These are phyloP conservation scores for Cladosporium sp. DNA, from an alignment of 2,329 filamentous ascomycete genomes.

Conservation along the genomic window DNA sequence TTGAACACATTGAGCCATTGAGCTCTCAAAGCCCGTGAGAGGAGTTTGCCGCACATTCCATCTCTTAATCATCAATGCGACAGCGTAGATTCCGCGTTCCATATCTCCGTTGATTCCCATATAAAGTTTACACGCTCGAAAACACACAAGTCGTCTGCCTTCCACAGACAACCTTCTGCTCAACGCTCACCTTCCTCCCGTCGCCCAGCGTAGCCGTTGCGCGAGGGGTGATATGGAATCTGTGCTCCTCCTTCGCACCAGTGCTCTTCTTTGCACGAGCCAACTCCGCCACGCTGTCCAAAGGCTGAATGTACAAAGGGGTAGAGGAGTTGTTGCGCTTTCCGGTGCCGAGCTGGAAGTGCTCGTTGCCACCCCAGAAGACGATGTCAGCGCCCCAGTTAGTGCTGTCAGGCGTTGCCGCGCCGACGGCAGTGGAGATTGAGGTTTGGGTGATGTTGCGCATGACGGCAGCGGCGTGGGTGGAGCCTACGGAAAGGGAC, in stretches of 20 bases:
- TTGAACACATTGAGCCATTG: no score
- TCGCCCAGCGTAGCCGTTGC: constrained; percentile 62
- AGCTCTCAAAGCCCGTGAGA: no score
- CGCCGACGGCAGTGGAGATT: constrained; percentile 45
- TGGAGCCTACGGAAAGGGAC: constrained; percentile 68
- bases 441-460: constrained; percentile 64
- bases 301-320: constrained; percentile 73
- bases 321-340: constrained; percentile 74
- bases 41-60: no score
- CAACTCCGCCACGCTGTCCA: constrained; percentile 62
- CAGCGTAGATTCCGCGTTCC: no score
- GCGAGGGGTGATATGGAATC: constrained; percentile 76
- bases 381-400: constrained; percentile 87
- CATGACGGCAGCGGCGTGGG: constrained; percentile 79
- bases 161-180: constrained; percentile 87
- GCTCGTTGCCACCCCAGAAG: constrained; percentile 94
- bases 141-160: constrained; percentile 78
- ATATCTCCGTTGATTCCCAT: no score
- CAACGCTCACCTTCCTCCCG: constrained; percentile 68
- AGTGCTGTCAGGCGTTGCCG: constrained; percentile 57
- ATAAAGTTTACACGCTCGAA: constrained; percentile 43
- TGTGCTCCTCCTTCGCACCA: constrained; percentile 59
- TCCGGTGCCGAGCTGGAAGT: constrained; percentile 87
- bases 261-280: constrained; percentile 58
- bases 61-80: no score